Percentiles rank a stretch among this genome's conserved stretches.
Evolutionary conservation across 2,329 filamentous ascomycete species (phyloP).

Genomic region (Zymoseptoria brevis): DNA sequence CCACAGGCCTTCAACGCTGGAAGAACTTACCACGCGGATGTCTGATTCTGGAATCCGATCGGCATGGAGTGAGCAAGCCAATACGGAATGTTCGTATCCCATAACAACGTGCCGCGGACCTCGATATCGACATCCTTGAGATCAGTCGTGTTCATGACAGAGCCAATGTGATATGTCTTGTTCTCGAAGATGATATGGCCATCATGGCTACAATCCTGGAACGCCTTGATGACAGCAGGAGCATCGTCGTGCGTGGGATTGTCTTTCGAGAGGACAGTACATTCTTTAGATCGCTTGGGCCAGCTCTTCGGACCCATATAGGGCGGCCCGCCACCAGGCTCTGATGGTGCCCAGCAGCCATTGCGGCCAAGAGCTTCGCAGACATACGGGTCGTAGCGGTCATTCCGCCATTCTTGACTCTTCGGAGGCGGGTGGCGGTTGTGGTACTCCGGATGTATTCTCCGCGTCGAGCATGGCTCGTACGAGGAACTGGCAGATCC

Average conservation of each 20-base stretch:
- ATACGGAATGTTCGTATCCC: conserved; percentile 39
- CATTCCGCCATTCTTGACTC: background rate
- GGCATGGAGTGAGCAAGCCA: conserved; percentile 46
- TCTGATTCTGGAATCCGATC: conserved; percentile 50
- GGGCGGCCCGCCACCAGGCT: background rate
- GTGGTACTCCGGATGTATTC: background rate
- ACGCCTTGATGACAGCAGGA: conserved; percentile 45
- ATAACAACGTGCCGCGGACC: conserved; percentile 41
- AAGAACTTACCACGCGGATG: conserved; percentile 38
- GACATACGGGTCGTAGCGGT: conserved; percentile 1
- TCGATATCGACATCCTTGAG: conserved; percentile 43
- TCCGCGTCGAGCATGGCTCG: background rate
- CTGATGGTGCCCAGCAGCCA: conserved; percentile 1
- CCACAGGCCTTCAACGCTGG: too few relatives aligned
- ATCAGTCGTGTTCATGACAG: conserved; percentile 43
- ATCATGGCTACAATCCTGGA: conserved; percentile 42
- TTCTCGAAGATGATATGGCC: conserved; percentile 46
- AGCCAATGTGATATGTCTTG: conserved; percentile 42
- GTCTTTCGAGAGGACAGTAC: background rate
- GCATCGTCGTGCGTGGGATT: conserved; percentile 37
- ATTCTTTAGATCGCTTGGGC: background rate
- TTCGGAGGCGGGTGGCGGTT: background rate
- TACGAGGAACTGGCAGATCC: too few relatives aligned
- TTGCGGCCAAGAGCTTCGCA: conserved; percentile 1
- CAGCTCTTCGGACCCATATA: background rate